These are phyloP conservation scores for Trifolium fragiferum DNA, from an alignment of 306 rosid species.

Conservation along the genomic window DNA sequence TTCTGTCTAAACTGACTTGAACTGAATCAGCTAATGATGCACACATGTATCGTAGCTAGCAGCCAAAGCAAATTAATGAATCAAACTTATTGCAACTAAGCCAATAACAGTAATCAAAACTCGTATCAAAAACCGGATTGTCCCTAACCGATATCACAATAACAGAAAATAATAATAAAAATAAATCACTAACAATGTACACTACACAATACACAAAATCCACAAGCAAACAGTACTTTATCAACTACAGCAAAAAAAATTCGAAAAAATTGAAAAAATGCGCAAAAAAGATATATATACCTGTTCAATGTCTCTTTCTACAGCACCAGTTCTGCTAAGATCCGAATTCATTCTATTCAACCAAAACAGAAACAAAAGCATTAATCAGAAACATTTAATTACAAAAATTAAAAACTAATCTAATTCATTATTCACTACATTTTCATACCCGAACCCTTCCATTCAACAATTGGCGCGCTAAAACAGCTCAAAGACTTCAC, in stretches of 20 bases:
- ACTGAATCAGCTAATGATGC: slow-evolving; percentile 18
- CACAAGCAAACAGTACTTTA: slow-evolving; percentile 37
- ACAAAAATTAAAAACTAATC: slow-evolving; percentile 60
- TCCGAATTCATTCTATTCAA: slow-evolving; percentile 86
- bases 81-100: slow-evolving; percentile 34
- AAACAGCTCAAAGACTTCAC: slow-evolving; percentile 50
- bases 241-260: slow-evolving; percentile 32
- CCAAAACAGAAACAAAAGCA: slow-evolving; percentile 33
- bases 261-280: slow-evolving; percentile 3
- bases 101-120: slow-evolving; percentile 9
- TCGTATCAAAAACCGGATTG: slow-evolving; percentile 9
- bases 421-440: slow-evolving; percentile 56
- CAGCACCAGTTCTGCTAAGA: slow-evolving; percentile 85
- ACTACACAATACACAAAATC: slow-evolving; percentile 30
- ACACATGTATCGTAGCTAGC: neutral
- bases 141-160: neutral
- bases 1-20: slow-evolving; percentile 11
- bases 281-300: slow-evolving; percentile 46
- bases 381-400: slow-evolving; percentile 48
- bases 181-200: slow-evolving; percentile 6
- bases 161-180: slow-evolving; percentile 32
- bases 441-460: slow-evolving; percentile 73
- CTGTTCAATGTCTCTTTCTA: slow-evolving; percentile 96
- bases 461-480: slow-evolving; percentile 56
- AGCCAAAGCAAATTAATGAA: slow-evolving; percentile 22